Percentiles rank a stretch among this genome's conserved stretches.
Evolutionary conservation across 108 stramenopile genomes (phyloP).

Genomic region (Cyclostephanos invisitatus): DNA sequence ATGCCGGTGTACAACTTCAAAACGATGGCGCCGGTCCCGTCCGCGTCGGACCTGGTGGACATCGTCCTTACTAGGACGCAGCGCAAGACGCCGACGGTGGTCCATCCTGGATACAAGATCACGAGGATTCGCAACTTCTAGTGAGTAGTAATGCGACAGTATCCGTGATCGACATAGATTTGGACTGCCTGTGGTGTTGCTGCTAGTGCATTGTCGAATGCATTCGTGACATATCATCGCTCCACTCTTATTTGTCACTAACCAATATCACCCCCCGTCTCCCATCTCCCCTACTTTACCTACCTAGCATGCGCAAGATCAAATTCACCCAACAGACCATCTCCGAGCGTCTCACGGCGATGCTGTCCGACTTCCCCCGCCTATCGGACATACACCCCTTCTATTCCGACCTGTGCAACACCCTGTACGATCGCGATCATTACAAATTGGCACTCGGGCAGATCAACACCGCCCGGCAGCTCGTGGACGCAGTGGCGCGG

Average conservation of each 20-base stretch:
- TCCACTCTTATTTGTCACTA: no score
- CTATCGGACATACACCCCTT: slow-evolving; percentile 99
- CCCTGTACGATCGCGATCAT: slow-evolving; percentile 98
- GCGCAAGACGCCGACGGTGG: slow-evolving; percentile 95
- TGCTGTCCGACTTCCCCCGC: slow-evolving; percentile 96
- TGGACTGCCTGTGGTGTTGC: no score
- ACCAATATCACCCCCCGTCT: neutral
- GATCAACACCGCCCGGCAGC: slow-evolving; percentile 93
- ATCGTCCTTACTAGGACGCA: slow-evolving; percentile 97
- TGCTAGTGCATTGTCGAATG: no score
- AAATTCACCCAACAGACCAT: slow-evolving; percentile 99
- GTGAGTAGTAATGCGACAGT: slow-evolving; percentile 60
- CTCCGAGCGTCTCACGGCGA: slow-evolving; percentile 86
- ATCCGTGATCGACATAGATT: no score
- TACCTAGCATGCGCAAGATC: slow-evolving; percentile 95
- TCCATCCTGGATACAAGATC: slow-evolving; percentile 99
- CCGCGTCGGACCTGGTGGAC: slow-evolving; percentile 95
- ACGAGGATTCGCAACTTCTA: slow-evolving; percentile 95
- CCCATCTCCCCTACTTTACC: neutral
- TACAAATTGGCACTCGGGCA: slow-evolving; percentile 99
- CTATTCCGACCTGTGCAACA: slow-evolving; percentile 99
- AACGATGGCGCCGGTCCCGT: slow-evolving; percentile 95
- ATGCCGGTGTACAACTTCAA: slow-evolving; percentile 99
- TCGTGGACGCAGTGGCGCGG: slow-evolving; percentile 88
- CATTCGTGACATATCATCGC: no score